Evolutionary conservation across 2,329 filamentous ascomycete species (phyloP), one percentile per base, ranked within the genome.

Genomic region (Ascochyta rabiei): DNA sequence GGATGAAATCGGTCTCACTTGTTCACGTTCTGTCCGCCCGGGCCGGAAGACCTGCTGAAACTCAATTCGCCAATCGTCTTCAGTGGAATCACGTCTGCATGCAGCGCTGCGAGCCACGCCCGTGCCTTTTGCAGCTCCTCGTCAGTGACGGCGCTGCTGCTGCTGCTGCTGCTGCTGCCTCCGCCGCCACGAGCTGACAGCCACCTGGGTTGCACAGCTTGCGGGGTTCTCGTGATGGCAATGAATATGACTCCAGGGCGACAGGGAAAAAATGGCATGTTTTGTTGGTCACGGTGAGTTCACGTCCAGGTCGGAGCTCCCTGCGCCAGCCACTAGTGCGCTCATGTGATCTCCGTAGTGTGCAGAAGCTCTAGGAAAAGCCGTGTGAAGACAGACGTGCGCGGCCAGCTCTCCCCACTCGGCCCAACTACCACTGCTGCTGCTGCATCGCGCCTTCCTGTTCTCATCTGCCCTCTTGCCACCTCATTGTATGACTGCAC

Each of bases 1-100:
- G 54, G 50, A 48, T 53, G 33, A 48, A 45, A 56, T 58, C 57
- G 54, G 59, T 57, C 63, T 58, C 65, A 88, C 86, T 88, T 88
- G 75, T 88, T 88, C 52, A 88, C 86, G 75, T 88, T 88, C 71
- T 88, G 86, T 10, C 86, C 86, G 45, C 86, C 86, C 16, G 86
- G 86, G 3, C 86, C 86, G 47, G 84, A 86, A 2, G 85, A 86
- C 53, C 85, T 79, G 68, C 84, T 86, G 70, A 86, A 88, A 43
- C 80, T 84, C 60, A 88, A 69, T 57, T 86, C 80, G 64, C 83
- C 81, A 53, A 87, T 78, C 59, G 76, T 77, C 51, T 78, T 79
- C 10, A 68, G 49, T 23, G 85, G 83, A 51, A 87, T 82, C 13
- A 81, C 80, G 13, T 82, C 78, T 50, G 79, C 70, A 69, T 81